Evolutionary conservation across 2,329 filamentous ascomycete species (phyloP), one percentile per base, ranked within the genome.

Genomic region (Aspergillus sp.): DNA sequence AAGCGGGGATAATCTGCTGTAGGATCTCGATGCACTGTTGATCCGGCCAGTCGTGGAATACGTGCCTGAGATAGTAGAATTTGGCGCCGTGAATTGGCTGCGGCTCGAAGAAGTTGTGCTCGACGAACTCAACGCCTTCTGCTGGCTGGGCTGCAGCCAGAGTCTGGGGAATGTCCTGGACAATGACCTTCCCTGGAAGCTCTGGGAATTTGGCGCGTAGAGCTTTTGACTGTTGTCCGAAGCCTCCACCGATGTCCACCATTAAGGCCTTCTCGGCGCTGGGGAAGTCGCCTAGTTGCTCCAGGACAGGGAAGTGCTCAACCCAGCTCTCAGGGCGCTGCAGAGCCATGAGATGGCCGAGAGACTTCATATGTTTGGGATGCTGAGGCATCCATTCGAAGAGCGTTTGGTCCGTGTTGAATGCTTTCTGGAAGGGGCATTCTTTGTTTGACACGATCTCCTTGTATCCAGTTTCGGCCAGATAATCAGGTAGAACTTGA

Each of bases 21-120:
- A 62, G 39, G 19, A 60, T 60, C 24, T 53, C 40, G 4, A 45
- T 27, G 2, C 59, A 60, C 12, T 66, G 57, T 8, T 57, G 8
- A 27, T 60, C 57, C 2, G 54, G 34, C 15, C 17, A 62, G 34
- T 58, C 51, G 7, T 60, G 60, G 2, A 60, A 15, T 2, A 62
- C 41, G 2, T 46, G 39, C 2, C 57, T 51, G 5, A 62, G 5
- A n/a, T 62, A 62, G 45, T 62, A 62, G 49, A 60, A 57, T 11
- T 45, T 48, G 9, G 60, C 59, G 49, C 60, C 60, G 22, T 58
- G 20, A 3, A 62, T 15, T 0, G 54, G 47, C 40, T 62, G 60
- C 3, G 37, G 42, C 11, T 39, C 5, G 49, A 62, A 62, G n/a
- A 60, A 63, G 48, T 68, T 51, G 34, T 65, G 51, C 4, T 48